Base-by-base conservation (phyloP, 192 early-diverging fungal genomes). In the Spizellomyces punctatus region DNA sequence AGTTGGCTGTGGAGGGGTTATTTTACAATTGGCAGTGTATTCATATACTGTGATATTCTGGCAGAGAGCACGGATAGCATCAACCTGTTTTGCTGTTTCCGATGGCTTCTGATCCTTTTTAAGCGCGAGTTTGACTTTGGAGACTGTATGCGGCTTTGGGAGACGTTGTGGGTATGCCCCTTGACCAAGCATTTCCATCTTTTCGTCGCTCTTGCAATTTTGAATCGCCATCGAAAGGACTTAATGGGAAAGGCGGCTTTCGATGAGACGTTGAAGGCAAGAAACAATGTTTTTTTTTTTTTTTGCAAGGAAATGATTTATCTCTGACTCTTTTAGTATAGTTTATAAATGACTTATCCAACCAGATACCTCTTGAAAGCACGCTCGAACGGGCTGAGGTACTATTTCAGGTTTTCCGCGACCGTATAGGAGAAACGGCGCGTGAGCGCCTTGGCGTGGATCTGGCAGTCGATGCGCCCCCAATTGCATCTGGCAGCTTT, bases 41-140 rank as follows among this genome's bases (percentile, higher is more conserved):
- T 42, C 54, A 19, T 67, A 41, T 67, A 9, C n/a, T 67, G 16
- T 56, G 10, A 42, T 63, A 9, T 43, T 42, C 36, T 46, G 46
- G 21, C 52, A 85, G 89, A 93, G 58, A 78, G 76, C 45, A 89
- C 86, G 63, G 96, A 98, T 46, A 89, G 92, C 2, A 82, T 88
- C 63, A 96, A 99, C 78, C 84, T 99, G 69, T 99, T 99, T 73
- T 95, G 91, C 77, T 98, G 96, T 79, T 99, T 98, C 85, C 91
- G 98, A 45, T 99, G 96, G 96, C 82, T 99, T 17, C 74, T 99
- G 46, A 89, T 99, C 42, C 92, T 92, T 82, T 99, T 96, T 77
- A 99, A 99, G 78, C 89, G 98, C 55, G 98, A 99, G 78, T 98
- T 98, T 68, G 79, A 85, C 66, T 97, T 94, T 85, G 83, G 89